Base-by-base conservation (phyloP, 768 basidiomycete genomes). In the Psilocybe subaeruginosa region DNA sequence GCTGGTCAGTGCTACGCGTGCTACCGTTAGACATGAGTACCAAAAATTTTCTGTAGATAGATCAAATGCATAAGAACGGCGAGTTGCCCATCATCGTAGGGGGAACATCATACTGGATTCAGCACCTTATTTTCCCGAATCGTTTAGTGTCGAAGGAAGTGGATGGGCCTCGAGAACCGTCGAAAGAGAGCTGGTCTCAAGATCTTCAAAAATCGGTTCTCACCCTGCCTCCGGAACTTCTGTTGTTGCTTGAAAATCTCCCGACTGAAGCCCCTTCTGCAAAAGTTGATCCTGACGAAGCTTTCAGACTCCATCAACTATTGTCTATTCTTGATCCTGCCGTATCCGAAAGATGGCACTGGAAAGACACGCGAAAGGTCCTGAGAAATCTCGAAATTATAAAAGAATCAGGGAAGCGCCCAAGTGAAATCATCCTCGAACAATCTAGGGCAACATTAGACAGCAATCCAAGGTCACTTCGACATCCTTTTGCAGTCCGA, bases 21-120 rank as follows among this genome's bases (percentile, higher is more conserved):
- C 31, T 46, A 37, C 48, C 17, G 61, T 17, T 39, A 46, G 19
- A 33, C 37, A 48, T 58, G 30, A 47, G 54, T 60, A 56, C 50
- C 65, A 8, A 66, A 56, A 53, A 31, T 23, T 48, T 39, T 9
- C 30, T 31, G 23, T 70, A 95, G 94, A 93, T 96, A 47, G 82
- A 88, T 53, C 87, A 91, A 58, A 88, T 90, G 8, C 86, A 93
- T 67, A 63, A 66, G 41, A 77, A 82, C 60, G 73, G 82, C 3
- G 77, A 89, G 60, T 73, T 98, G 5, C 97, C 97, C 0, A 92
- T 99, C 58, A 79, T 97, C 6, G 95, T 97, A 49, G 97, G 97
- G 2, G 97, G 97, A 4, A 99, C 97, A 2, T 87, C 93, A 3
- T 99, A 99, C 72, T 99, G 96, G 90, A 92, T 97, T 27, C 97